Base-by-base conservation (phyloP, 305 asterid species). In the Fraxinus angustifolia region DNA sequence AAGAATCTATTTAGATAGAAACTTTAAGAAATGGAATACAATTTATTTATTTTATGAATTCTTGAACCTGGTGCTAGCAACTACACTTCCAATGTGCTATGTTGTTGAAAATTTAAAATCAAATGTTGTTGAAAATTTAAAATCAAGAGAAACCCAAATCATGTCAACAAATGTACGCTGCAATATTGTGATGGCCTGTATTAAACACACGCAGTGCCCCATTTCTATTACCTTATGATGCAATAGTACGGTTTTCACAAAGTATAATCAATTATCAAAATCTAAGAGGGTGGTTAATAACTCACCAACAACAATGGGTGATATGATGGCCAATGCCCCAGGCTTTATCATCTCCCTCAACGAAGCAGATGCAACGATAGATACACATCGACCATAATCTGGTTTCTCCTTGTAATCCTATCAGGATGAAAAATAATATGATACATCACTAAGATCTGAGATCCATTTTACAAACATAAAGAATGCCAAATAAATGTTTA, bases 401-500 rank as follows among this genome's bases (percentile, higher is more conserved):
- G 99, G 99, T 85, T 96, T 96, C 89, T 94, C 99, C 94, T 86
- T 94, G 84, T 96, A 96, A n/a, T 94, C 96, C 99, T 96, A 92
- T 16, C 73, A 70, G 84, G 79, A 68, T 28, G 78, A 83, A 77
- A 31, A 72, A 65, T 26, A 65, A 81, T 75, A 74, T 78, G 42
- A 84, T 26, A 23, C 80, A 78, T 82, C 77, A 30, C 28, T 53
- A 58, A 34, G 70, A 78, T 62, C 62, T 80, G 81, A 72, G 60
- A 78, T 33, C 34, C 71, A 83, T 67, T 48, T 76, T 75, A 77
- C 7, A 50, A 50, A 38, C 70, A 65, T 60, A 72, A 67, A 83
- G 78, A n/a, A n/a, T 48, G n/a, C 3, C 65, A 38, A 31, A 80
- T n/a, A 70, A 82, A 74, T 72, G 48, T n/a, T 65, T 73, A 81